Evolutionary conservation across 805 yeast species (phyloP).

Genomic region (Priceomyces melissophilus): DNA sequence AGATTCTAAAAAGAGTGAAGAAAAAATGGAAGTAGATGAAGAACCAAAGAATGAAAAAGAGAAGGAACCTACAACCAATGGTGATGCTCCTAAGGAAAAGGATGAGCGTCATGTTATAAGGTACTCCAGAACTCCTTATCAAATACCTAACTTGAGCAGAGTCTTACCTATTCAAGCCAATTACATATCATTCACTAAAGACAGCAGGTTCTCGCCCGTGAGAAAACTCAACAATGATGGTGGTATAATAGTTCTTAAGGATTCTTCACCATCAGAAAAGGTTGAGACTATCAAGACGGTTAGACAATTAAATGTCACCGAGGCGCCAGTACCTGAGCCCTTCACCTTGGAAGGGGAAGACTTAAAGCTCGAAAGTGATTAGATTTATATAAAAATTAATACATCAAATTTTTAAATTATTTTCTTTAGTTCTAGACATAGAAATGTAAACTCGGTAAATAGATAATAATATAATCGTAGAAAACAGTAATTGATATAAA

Average conservation of each 20-base stretch:
- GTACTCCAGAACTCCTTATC: slow-evolving; percentile 63
- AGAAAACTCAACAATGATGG: slow-evolving; percentile 66
- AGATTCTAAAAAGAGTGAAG: slow-evolving; percentile 50
- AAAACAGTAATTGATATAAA: too few relatives aligned
- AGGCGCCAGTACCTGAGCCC: slow-evolving; percentile 72
- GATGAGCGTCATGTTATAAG: slow-evolving; percentile 41
- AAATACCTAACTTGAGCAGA: slow-evolving; percentile 75
- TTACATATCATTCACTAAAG: slow-evolving; percentile 73
- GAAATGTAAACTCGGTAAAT: too few relatives aligned
- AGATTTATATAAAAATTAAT: slow-evolving; percentile 4
- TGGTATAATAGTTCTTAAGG: slow-evolving; percentile 72
- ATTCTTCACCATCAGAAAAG: slow-evolving; percentile 58
- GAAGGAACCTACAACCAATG: slow-evolving; percentile 12
- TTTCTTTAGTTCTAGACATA: too few relatives aligned
- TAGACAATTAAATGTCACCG: slow-evolving; percentile 70
- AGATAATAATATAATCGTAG: not conserved
- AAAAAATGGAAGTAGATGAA: slow-evolving; percentile 43
- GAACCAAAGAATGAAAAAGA: slow-evolving; percentile 10
- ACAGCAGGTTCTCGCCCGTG: slow-evolving; percentile 76
- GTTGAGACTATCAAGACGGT: slow-evolving; percentile 74
- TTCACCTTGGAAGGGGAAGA: slow-evolving; percentile 60
- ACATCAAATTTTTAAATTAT: too few relatives aligned
- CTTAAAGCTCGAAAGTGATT: slow-evolving; percentile 36
- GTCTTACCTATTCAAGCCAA: slow-evolving; percentile 87
- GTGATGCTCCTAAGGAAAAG: slow-evolving; percentile 24